Evolutionary conservation across 176 grass and related monocot species (phyloP).

Genomic region (Oryza meyeriana): DNA sequence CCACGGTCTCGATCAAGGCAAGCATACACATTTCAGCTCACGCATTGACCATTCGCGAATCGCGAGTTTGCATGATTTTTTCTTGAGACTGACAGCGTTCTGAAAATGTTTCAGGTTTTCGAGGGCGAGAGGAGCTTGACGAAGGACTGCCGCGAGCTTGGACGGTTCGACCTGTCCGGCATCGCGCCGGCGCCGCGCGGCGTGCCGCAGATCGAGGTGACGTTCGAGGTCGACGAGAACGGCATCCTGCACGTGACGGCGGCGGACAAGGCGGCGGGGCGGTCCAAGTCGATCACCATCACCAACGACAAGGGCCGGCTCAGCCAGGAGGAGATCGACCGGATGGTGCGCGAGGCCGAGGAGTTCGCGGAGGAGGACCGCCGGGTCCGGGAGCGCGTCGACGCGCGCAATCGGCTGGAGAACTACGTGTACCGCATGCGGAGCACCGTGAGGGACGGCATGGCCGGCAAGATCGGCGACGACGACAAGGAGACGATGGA

Average conservation of each 20-base stretch:
- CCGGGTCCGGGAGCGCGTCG: neutral
- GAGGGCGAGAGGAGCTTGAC: neutral
- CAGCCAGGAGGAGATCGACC: neutral
- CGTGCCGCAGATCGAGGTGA: neutral
- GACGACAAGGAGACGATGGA: neutral
- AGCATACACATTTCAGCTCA: neutral
- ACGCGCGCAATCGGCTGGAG: neutral
- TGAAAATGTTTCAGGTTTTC: neutral
- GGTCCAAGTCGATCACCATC: neutral
- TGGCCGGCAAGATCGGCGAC: neutral
- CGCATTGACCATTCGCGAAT: neutral
- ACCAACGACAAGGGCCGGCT: neutral
- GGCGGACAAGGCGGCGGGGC: neutral
- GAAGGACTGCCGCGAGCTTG: neutral
- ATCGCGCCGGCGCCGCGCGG: neutral
- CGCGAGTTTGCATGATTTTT: too few species aligned
- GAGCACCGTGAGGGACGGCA: neutral
- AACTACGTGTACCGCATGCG: neutral
- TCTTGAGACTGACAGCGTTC: neutral
- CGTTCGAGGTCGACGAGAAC: neutral
- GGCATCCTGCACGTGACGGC: neutral
- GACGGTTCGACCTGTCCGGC: neutral
- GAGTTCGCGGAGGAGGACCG: neutral
- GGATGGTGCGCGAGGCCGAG: neutral
- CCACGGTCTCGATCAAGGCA: neutral